These are phyloP conservation scores for Penicillium simplicissimum DNA, from an alignment of 495 filamentous ascomycete genomes.

Conservation along the genomic window DNA sequence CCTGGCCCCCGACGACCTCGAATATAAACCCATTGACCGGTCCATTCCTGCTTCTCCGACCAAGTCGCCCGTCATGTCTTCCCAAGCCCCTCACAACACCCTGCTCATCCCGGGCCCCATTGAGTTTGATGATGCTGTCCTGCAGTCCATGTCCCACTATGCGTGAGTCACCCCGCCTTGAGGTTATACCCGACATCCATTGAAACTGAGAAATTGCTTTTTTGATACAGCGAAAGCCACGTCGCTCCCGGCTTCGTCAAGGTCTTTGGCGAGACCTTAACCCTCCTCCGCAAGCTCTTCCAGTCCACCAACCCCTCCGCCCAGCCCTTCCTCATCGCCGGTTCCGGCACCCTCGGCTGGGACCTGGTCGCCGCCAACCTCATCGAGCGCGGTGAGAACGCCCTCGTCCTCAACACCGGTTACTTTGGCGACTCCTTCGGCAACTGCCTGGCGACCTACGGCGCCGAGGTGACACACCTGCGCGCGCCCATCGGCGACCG, in stretches of 20 bases:
- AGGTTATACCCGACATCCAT: background rate
- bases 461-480: constrained; percentile 83
- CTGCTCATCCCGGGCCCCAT: constrained; percentile 95
- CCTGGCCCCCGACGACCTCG: constrained; percentile 54
- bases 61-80: constrained; percentile 59
- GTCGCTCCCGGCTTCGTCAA: constrained; percentile 85
- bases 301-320: constrained; percentile 76
- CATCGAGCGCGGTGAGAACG: constrained; percentile 82
- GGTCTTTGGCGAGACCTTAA: constrained; percentile 84
- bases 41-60: constrained; percentile 30
- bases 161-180: constrained; percentile 58
- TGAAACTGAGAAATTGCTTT: background rate
- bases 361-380: constrained; percentile 92
- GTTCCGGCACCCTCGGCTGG: constrained; percentile 95
- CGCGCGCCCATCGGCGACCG: constrained; percentile 86
- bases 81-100: constrained; percentile 75
- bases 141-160: constrained; percentile 93
- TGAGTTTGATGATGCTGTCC: constrained; percentile 97
- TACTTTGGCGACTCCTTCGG: constrained; percentile 98
- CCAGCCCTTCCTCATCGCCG: constrained; percentile 90
- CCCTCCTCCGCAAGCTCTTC: constrained; percentile 89
- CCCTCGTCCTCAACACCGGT: constrained; percentile 88
- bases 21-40: constrained; percentile 54
- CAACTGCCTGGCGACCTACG: constrained; percentile 87
- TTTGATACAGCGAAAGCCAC: constrained; percentile 75